Evolutionary conservation across 2,329 filamentous ascomycete species (phyloP).

Genomic region (Aspergillus piperis): DNA sequence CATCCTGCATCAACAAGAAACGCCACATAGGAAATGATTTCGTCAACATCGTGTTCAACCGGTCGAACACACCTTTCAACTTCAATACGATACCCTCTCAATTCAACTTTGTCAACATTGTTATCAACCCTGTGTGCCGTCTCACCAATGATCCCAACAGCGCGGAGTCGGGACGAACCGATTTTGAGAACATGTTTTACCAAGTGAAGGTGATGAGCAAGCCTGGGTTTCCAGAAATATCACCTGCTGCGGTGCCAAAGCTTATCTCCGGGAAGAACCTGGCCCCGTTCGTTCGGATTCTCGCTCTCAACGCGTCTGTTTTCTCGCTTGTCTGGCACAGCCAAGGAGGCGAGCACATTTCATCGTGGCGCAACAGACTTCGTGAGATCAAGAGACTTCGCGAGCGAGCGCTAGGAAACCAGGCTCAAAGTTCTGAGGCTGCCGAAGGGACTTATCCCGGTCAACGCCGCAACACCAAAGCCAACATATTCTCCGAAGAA

Average conservation of each 20-base stretch:
- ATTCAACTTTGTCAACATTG: slow-evolving; percentile 96
- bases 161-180: slow-evolving; percentile 32
- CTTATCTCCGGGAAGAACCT: slow-evolving; percentile 81
- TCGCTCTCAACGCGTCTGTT: slow-evolving; percentile 90
- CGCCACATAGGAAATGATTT: slow-evolving; percentile 95
- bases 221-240: slow-evolving; percentile 86
- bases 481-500: slow-evolving; percentile 41
- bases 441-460: slow-evolving; percentile 36
- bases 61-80: slow-evolving; percentile 83
- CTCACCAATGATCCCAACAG: slow-evolving; percentile 40
- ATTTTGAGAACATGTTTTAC: slow-evolving; percentile 64
- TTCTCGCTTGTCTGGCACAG: slow-evolving; percentile 88
- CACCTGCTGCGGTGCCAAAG: slow-evolving; percentile 84
- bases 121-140: slow-evolving; percentile 75
- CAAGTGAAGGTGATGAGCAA: slow-evolving; percentile 87
- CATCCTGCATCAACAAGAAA: slow-evolving; percentile 81
- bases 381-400: slow-evolving; percentile 81
- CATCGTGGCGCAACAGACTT: slow-evolving; percentile 84
- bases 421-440: slow-evolving; percentile 31
- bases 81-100: slow-evolving; percentile 92
- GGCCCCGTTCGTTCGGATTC: slow-evolving; percentile 79
- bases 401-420: slow-evolving; percentile 52
- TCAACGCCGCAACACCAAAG: slow-evolving; percentile 40
- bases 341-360: slow-evolving; percentile 74
- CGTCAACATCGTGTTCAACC: slow-evolving; percentile 98